These are phyloP conservation scores for Dunaliella primolecta DNA, from an alignment of 139 green algal genomes.

Conservation along the genomic window DNA sequence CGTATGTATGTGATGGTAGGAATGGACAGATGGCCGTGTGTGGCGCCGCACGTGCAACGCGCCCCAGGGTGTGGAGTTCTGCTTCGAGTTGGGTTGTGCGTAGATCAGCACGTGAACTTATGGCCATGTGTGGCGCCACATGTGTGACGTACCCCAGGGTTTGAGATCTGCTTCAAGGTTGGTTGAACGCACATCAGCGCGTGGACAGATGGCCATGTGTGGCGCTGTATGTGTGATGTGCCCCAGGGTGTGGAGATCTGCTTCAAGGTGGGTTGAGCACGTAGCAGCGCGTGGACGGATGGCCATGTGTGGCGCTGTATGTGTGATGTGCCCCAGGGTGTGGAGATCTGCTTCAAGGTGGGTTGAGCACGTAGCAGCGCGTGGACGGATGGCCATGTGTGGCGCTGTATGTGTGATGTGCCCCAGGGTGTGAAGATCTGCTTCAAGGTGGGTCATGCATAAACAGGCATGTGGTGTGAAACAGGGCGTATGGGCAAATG, in stretches of 20 bases:
- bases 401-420: constrained; percentile 35
- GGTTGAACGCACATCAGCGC: too few species aligned
- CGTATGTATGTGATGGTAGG: too few species aligned
- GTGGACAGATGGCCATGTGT: too few species aligned
- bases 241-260: constrained; percentile 44
- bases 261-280: constrained; percentile 54
- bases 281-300: constrained; percentile 56
- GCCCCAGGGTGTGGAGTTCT: constrained; percentile 42
- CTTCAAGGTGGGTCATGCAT: constrained; percentile 55
- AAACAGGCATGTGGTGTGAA: too few species aligned
- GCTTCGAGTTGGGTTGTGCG: too few species aligned
- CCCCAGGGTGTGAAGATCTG: constrained; percentile 44
- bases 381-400: too few species aligned
- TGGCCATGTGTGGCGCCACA: too few species aligned
- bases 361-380: not conserved
- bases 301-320: constrained; percentile 59
- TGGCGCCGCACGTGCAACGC: constrained; percentile 50
- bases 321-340: constrained; percentile 38
- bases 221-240: constrained; percentile 35
- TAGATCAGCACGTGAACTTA: too few species aligned
- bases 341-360: constrained; percentile 64
- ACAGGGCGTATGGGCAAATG: constrained; percentile 64
- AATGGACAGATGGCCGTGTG: constrained; percentile 67
- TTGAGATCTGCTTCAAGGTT: constrained; percentile 57
- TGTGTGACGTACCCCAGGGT: constrained; percentile 39